Evolutionary conservation across 176 grass and related monocot species (phyloP).

Genomic region (Triticum timopheevii): DNA sequence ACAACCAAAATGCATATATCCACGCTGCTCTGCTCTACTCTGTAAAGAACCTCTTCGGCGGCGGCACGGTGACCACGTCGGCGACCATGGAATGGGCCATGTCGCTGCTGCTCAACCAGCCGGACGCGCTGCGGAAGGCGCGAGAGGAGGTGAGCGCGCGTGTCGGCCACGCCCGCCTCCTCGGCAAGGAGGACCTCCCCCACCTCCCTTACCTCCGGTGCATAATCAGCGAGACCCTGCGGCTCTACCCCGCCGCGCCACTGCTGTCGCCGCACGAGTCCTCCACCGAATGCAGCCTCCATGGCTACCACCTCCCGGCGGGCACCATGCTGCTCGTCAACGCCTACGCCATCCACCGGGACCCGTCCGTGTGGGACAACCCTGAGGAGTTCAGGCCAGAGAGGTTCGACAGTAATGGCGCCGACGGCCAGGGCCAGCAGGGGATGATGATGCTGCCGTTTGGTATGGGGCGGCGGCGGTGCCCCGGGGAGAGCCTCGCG

Average conservation of each 20-base stretch:
- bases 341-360: constrained; percentile 54
- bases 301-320: constrained; percentile 11
- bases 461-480: constrained; percentile 49
- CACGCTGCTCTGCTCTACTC: not conserved
- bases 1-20: not conserved
- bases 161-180: constrained; percentile 22
- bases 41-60: constrained; percentile 34
- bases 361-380: constrained; percentile 28
- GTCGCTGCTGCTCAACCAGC: constrained; percentile 64
- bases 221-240: constrained; percentile 58
- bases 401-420: constrained; percentile 22
- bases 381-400: constrained; percentile 45
- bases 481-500: constrained; percentile 44
- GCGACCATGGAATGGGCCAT: constrained; percentile 54
- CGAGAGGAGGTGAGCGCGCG: constrained; percentile 17
- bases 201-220: constrained; percentile 38
- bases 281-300: constrained; percentile 28
- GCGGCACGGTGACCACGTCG: constrained; percentile 34
- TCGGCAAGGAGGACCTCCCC: constrained; percentile 33
- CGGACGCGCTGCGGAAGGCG: constrained; percentile 25
- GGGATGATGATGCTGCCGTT: constrained; percentile 39
- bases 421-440: not conserved
- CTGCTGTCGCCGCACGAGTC: constrained; percentile 45
- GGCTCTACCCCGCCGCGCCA: constrained; percentile 35
- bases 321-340: constrained; percentile 59